Base-by-base conservation (phyloP, 2,329 filamentous ascomycete species). In the Colletotrichum echinochloae region DNA sequence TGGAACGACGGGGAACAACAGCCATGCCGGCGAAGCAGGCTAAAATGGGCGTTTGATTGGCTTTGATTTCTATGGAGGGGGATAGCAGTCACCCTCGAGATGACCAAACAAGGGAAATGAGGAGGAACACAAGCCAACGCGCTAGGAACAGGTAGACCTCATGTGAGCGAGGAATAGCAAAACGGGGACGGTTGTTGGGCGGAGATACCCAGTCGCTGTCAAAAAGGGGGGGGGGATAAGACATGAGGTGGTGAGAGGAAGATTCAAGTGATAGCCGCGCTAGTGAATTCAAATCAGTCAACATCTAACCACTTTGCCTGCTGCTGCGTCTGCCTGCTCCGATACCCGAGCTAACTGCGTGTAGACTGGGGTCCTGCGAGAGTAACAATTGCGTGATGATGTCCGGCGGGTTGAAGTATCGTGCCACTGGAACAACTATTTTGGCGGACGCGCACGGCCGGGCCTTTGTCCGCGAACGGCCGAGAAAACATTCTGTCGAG, bases 211-310 rank as follows among this genome's bases (percentile, higher is more conserved):
- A 67, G 61, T n/a, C 16, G 44, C 30, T 57, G 35, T 39, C 16
- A 41, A 18, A 14, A 28, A 41, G 16, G 46, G 9, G 30, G 8
- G 35, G 49, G 44, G 35, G 26, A n/a, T n/a, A n/a, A n/a, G n/a
- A 56, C 68, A 67, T 63, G 68, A 70, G 68, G 68, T 63, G 68
- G 68, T 67, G 68, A 70, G 68, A 68, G 68, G 68, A 62, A 46
- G 68, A 70, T 30, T 6, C 14, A 51, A 63, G 68, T 64, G 52
- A 67, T 46, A 54, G 68, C 56, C 59, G 64, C 68, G 37, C 51
- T 55, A 59, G 41, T 60, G 57, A 67, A 67, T 62, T 55, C 37
- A 46, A 67, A 70, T 46, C 57, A 37, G 68, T 70, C 46, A 67
- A 70, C 51, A 46, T 46, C 46, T 30, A 55, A 23, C 11, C 14